Evolutionary conservation across 495 filamentous ascomycete genomes (phyloP).

Genomic region (Tuber microsphaerosporum): DNA sequence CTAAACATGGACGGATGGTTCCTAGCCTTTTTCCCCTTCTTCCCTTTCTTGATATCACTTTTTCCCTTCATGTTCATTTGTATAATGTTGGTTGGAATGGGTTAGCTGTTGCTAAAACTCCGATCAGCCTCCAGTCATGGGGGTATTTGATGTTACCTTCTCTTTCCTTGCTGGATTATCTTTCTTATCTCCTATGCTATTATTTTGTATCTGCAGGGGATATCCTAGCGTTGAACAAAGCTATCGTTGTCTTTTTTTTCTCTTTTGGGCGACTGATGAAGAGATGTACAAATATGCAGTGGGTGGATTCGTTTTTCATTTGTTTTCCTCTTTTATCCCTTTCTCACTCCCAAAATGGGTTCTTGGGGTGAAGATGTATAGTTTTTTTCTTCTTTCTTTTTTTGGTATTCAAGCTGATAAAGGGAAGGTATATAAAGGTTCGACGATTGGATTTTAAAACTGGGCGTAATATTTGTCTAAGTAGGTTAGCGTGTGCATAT

Average conservation of each 20-base stretch:
- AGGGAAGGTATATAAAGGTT: not conserved
- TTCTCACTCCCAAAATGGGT: not conserved
- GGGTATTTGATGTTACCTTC: slow-evolving; percentile 23
- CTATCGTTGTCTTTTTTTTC: not conserved
- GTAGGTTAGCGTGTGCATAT: not conserved
- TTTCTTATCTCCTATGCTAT: not conserved
- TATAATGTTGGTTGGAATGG: slow-evolving; percentile 24
- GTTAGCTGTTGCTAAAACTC: slow-evolving; percentile 8
- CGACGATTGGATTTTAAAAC: not conserved
- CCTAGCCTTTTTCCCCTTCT: not conserved
- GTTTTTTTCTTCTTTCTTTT: slow-evolving; percentile 5
- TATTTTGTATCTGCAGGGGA: slow-evolving; percentile 1
- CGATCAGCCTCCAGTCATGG: not conserved
- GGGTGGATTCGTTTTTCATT: not conserved
- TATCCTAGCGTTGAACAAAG: not conserved
- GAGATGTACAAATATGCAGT: not conserved
- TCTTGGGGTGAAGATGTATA: slow-evolving; percentile 8
- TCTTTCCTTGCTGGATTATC: not conserved
- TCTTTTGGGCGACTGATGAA: not conserved
- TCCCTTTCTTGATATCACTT: slow-evolving; percentile 2
- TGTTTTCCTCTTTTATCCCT: not conserved
- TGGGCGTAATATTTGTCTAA: slow-evolving; percentile 1
- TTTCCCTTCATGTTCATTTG: slow-evolving; percentile 31
- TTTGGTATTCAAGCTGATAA: not conserved
- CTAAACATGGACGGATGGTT: slow-evolving; percentile 19